Percentiles rank a stretch among this genome's conserved stretches.
Evolutionary conservation across 176 grass and related monocot genomes (phyloP).

Genomic region (Paspalum vaginatum): DNA sequence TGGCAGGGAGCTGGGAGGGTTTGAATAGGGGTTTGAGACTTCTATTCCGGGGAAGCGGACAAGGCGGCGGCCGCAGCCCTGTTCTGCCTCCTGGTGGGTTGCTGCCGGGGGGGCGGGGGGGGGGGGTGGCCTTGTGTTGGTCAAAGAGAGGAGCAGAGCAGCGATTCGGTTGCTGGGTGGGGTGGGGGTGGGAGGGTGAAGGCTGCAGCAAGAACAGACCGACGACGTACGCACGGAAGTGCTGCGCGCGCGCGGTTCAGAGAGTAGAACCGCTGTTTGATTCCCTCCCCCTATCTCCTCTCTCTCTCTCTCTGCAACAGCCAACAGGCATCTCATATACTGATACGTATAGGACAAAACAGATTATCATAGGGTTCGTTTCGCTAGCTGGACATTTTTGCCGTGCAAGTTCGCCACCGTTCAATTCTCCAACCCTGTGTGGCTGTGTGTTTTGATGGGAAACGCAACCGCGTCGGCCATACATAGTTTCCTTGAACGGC

Average conservation of each 20-base stretch:
- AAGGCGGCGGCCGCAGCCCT: slow-evolving; percentile 27
- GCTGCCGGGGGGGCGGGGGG: not conserved
- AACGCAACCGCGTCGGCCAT: no score
- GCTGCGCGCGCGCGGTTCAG: not conserved
- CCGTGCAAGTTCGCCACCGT: no score
- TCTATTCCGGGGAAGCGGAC: slow-evolving; percentile 57
- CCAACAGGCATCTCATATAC: not conserved
- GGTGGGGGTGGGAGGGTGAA: not conserved
- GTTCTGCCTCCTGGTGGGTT: not conserved
- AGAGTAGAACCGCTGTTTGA: not conserved
- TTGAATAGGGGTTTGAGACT: slow-evolving; percentile 35
- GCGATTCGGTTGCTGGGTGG: slow-evolving; percentile 23
- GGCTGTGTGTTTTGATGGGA: no score
- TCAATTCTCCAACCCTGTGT: no score
- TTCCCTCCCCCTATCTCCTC: not conserved
- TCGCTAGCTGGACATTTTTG: no score
- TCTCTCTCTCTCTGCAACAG: not conserved
- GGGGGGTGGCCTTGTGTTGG: no score
- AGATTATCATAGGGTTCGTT: no score
- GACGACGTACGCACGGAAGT: not conserved
- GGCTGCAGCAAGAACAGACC: not conserved
- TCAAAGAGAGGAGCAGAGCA: not conserved
- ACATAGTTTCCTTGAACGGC: no score
- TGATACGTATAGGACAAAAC: no score
- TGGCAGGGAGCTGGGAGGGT: not conserved